Evolutionary conservation across 495 filamentous ascomycete genomes (phyloP).

Genomic region (Penicillium samsonianum): DNA sequence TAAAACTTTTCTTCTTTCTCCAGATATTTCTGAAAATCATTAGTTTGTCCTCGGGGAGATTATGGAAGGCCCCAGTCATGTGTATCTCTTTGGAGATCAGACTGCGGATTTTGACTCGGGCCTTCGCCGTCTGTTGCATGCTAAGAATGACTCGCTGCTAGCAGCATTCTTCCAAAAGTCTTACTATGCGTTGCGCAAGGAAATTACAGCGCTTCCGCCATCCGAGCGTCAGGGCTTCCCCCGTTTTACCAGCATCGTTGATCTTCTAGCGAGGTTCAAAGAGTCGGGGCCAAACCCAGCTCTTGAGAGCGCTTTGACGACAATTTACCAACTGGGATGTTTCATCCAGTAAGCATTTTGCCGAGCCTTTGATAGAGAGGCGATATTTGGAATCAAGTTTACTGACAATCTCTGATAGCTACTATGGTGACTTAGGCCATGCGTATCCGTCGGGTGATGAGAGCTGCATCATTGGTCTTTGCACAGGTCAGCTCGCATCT

Average conservation of each 20-base stretch:
- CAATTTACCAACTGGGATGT: conserved; percentile 69
- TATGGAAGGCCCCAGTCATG: conserved; percentile 38
- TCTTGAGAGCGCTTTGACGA: conserved; percentile 66
- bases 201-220: conserved; percentile 60
- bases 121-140: conserved; percentile 61
- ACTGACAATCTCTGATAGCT: conserved; percentile 28
- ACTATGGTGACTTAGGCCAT: conserved; percentile 54
- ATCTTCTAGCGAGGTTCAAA: conserved; percentile 70
- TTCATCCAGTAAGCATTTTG: conserved; percentile 68
- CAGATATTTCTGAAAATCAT: conserved; percentile 17
- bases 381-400: conserved; percentile 3
- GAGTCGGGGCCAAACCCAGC: conserved; percentile 57
- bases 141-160: conserved; percentile 64
- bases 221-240: conserved; percentile 64
- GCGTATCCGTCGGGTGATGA: conserved; percentile 47
- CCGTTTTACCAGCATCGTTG: conserved; percentile 65
- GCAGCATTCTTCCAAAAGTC: conserved; percentile 65
- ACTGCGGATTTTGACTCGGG: conserved; percentile 70
- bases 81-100: conserved; percentile 75
- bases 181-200: conserved; percentile 61
- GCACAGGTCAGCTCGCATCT: conserved; percentile 72
- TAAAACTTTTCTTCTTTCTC: conserved; percentile 14
- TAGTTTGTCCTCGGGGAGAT: conserved; percentile 19
- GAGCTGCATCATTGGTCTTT: conserved; percentile 55
- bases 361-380: not conserved